These are phyloP conservation scores for Lenzites betulinus DNA, from an alignment of 768 basidiomycete genomes.

Conservation along the genomic window DNA sequence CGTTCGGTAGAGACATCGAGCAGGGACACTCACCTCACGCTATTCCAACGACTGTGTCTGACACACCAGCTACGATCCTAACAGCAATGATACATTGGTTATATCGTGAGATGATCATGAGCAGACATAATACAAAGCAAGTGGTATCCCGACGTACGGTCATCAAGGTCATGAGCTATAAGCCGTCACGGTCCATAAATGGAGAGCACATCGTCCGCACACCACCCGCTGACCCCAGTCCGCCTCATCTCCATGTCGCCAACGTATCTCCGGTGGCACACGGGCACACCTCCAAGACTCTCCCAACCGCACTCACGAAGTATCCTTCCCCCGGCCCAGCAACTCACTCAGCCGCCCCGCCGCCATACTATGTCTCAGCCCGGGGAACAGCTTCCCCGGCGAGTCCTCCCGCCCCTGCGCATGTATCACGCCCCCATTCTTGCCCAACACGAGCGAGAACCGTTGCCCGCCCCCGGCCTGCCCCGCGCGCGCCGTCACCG, in stretches of 20 bases:
- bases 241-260: too few species aligned
- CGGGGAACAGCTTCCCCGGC: constrained; percentile 21
- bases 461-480: constrained; percentile 43
- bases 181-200: not conserved
- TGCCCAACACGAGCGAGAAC: constrained; percentile 61
- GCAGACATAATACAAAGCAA: too few species aligned
- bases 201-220: too few species aligned
- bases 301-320: not conserved
- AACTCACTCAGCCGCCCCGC: constrained; percentile 57
- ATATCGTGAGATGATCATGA: too few species aligned
- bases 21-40: too few species aligned
- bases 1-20: too few species aligned
- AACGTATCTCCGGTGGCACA: too few species aligned
- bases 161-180: not conserved
- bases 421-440: constrained; percentile 10
- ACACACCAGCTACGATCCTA: too few species aligned
- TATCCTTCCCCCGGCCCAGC: constrained; percentile 36
- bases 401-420: constrained; percentile 26
- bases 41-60: too few species aligned
- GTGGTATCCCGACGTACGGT: not conserved
- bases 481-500: constrained; percentile 61
- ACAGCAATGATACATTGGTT: too few species aligned
- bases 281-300: too few species aligned
- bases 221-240: not conserved
- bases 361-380: constrained; percentile 44